Base-by-base conservation (phyloP, 257 asterid genomes). In the Fraxinus americana region DNA sequence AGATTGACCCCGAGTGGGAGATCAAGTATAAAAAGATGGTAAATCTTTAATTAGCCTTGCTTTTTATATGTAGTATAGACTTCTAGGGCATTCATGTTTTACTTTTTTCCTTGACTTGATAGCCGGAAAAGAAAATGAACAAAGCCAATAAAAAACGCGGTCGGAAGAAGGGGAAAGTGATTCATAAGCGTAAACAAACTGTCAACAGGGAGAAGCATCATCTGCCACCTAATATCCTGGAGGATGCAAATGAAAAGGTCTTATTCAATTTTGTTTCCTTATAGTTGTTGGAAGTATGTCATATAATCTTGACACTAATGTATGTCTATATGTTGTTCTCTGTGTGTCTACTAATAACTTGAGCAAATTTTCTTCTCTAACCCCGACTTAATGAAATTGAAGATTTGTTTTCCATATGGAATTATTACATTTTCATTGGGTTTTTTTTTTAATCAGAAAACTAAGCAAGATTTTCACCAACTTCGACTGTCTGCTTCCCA, bases 161-260 rank as follows among this genome's bases (percentile, higher is more conserved):
- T 57, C 76, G 83, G 83, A 90, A 84, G 84, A 88, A 90, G 90
- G 89, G 85, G 73, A 84, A 88, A 81, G 83, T 88, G n/a, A 80
- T 34, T 74, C 86, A 83, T 68, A 84, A 83, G 80, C 79, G 84
- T 79, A 79, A 79, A 75, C 86, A 80, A 75, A 75, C 85, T 27
- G 80, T 67, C 25, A 86, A 87, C 75, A 87, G 74, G 79, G 89
- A 83, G 83, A 89, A 63, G 17, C 34, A 87, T 68, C 86, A 87
- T 74, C 89, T 85, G 57, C 77, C 86, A 5, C 89, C 87, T 68
- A 86, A 88, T 81, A 83, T 87, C 89, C 76, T 81, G 73, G 89
- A 83, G 72, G 89, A 83, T 50, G 85, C 80, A 16, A 83, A 79
- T 43, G 86, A 83, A 36, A 85, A 87, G 90, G 90, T 87, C 43